Percentiles rank a stretch among this genome's conserved stretches.
These are phyloP conservation scores for Colletotrichum graminicola DNA, from an alignment of 2,329 filamentous ascomycete species.

Conservation along the genomic window DNA sequence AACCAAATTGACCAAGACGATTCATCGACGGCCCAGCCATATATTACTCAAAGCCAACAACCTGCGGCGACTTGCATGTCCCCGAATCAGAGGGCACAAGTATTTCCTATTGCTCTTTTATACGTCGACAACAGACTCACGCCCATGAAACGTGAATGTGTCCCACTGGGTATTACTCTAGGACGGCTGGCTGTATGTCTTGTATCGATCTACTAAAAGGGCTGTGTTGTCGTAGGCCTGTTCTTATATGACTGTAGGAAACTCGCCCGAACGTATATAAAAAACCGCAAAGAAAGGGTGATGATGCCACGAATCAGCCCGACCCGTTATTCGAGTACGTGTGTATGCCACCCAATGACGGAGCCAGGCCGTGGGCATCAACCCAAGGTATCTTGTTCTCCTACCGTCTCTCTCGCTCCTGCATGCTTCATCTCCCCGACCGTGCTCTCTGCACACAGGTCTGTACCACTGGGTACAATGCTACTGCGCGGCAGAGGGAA, in stretches of 20 bases:
- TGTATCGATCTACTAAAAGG: constrained; percentile 21
- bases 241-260: constrained; percentile 35
- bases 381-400: constrained; percentile 40
- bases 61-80: too few species aligned
- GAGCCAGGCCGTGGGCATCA: constrained; percentile 36
- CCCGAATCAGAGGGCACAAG: not conserved
- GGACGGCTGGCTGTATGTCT: not conserved
- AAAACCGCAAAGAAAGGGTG: constrained; percentile 29
- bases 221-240: constrained; percentile 19
- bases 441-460: not conserved
- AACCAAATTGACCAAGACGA: not conserved
- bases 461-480: not conserved
- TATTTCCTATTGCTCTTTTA: not conserved
- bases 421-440: not conserved
- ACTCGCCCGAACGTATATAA: constrained; percentile 14
- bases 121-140: not conserved
- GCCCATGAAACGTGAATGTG: not conserved
- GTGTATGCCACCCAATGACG: constrained; percentile 30
- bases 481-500: not conserved
- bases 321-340: constrained; percentile 4
- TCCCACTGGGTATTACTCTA: not conserved
- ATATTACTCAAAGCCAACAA: too few species aligned
- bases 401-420: constrained; percentile 11
- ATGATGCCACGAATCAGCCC: constrained; percentile 23
- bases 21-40: not conserved